phyloP scores from a whole-genome alignment of 345 rosid species.

The Bruguiera sexangula region DNA sequence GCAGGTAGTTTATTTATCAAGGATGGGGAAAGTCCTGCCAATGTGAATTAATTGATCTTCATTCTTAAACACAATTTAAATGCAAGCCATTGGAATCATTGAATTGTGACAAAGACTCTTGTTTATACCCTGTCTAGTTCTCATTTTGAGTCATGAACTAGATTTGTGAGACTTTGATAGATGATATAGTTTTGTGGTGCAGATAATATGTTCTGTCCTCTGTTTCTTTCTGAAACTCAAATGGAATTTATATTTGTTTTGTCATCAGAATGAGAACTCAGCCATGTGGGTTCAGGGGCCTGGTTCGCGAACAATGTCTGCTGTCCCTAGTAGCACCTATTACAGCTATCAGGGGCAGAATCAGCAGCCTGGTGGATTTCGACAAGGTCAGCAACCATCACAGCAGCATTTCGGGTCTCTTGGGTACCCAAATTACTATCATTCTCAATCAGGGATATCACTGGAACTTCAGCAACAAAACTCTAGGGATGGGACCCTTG shows the following conservation, averaged over 20 bases:
- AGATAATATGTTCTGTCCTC: background rate
- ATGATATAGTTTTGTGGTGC: background rate
- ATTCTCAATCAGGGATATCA: slow-evolving; percentile 69
- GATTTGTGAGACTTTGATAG: too few species aligned
- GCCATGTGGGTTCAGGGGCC: slow-evolving; percentile 86
- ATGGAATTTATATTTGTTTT: background rate
- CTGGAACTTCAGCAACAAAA: slow-evolving; percentile 89
- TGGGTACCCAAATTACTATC: slow-evolving; percentile 86
- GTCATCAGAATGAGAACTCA: slow-evolving; percentile 70
- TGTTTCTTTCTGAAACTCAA: slow-evolving; percentile 1
- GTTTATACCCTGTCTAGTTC: background rate
- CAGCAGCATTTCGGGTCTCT: slow-evolving; percentile 67
- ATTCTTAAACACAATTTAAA: background rate
- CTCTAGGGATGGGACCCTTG: slow-evolving; percentile 63
- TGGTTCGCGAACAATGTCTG: slow-evolving; percentile 72
- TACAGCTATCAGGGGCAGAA: slow-evolving; percentile 88
- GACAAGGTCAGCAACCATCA: slow-evolving; percentile 88
- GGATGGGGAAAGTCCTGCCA: background rate
- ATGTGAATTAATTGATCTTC: background rate
- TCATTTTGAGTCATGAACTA: background rate
- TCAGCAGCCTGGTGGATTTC: slow-evolving; percentile 70
- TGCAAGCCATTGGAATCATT: too few species aligned
- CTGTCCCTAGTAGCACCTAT: slow-evolving; percentile 68
- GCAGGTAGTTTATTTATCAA: slow-evolving; percentile 43
- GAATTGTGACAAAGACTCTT: too few species aligned